These are phyloP conservation scores for Naematelia aurantialba DNA, from an alignment of 768 basidiomycete species.

Conservation along the genomic window DNA sequence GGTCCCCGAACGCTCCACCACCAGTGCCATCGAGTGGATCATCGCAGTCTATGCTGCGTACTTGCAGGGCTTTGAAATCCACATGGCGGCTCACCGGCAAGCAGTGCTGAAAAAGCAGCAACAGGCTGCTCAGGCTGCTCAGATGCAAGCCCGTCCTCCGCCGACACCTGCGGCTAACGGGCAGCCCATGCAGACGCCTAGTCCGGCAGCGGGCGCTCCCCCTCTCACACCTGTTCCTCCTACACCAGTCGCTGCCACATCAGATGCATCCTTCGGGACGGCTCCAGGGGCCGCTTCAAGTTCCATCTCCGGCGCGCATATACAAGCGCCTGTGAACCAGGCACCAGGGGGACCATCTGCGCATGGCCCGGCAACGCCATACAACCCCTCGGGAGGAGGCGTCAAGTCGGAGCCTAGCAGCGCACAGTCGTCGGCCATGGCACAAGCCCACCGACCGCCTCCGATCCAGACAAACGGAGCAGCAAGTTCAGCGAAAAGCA, in stretches of 20 bases:
- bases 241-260: neutral
- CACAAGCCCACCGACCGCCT: neutral
- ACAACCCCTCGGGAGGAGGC: neutral
- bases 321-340: neutral
- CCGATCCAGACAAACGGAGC: neutral
- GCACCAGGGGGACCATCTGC: neutral
- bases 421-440: neutral
- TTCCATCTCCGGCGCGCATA: neutral
- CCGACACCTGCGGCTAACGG: conserved; percentile 12
- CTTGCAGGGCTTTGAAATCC: conserved; percentile 33
- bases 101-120: conserved; percentile 1
- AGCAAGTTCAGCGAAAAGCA: neutral
- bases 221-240: conserved; percentile 10
- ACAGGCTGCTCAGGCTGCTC: neutral
- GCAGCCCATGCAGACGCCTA: conserved; percentile 7
- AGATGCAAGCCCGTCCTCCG: conserved; percentile 1
- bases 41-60: conserved; percentile 28
- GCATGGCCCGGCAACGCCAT: neutral
- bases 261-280: neutral
- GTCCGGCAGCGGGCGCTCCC: neutral
- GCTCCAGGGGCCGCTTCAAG: neutral
- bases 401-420: neutral
- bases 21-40: conserved; percentile 28
- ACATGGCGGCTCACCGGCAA: conserved; percentile 24
- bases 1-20: conserved; percentile 13